phyloP scores from a whole-genome alignment of 169 alveolate genomes.

The Plasmodium blacklocki region DNA sequence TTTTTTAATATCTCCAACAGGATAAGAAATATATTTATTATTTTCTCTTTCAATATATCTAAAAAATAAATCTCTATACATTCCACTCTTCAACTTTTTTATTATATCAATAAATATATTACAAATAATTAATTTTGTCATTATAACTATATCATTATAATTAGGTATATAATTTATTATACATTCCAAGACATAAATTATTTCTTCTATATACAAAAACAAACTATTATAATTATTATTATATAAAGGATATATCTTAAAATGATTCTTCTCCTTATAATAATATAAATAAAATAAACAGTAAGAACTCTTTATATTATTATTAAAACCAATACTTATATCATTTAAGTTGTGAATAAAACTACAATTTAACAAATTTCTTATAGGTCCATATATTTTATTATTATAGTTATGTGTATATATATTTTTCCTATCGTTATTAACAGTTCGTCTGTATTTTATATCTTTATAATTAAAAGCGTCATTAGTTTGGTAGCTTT shows the following conservation, averaged over 20 bases:
- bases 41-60: constrained; percentile 6
- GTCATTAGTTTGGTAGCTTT: neutral
- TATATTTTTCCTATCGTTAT: neutral
- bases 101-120: constrained; percentile 19
- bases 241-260: constrained; percentile 20
- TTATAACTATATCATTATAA: constrained; percentile 2
- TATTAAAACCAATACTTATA: neutral
- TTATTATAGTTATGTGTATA: neutral
- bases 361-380: constrained; percentile 1
- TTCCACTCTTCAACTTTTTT: constrained; percentile 15
- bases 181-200: constrained; percentile 6
- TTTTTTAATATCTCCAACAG: constrained; percentile 16
- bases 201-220: constrained; percentile 25
- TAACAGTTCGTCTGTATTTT: too few relatives aligned
- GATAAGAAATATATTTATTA: constrained; percentile 1
- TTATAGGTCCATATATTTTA: neutral
- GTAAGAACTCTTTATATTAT: neutral
- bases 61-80: constrained; percentile 5
- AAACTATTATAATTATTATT: constrained; percentile 3
- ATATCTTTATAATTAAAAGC: neutral
- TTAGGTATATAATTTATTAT: neutral
- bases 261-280: constrained; percentile 2
- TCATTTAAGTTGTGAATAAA: constrained; percentile 41
- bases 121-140: constrained; percentile 14
- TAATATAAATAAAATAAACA: constrained; percentile 34